Evolutionary conservation across 2,329 filamentous ascomycete species (phyloP), one percentile per base, ranked within the genome.

Genomic region (Penicillium italicum): DNA sequence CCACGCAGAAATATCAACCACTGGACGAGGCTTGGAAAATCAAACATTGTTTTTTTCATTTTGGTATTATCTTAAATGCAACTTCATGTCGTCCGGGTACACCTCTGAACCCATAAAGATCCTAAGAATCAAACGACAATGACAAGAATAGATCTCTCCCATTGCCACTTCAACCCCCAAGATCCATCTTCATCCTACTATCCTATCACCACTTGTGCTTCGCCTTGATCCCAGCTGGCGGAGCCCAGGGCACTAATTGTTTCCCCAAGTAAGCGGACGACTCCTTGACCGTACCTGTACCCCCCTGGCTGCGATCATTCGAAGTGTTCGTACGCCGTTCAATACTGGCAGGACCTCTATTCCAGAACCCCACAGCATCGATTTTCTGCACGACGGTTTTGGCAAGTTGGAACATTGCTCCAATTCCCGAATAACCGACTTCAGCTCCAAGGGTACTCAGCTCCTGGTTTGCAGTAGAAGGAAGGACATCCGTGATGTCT

Each of bases 351-450:
- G 55, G 57, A 0, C 65, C 64, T 18, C 54, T 43, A 37, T 71
- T 73, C 45, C 56, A 64, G 43, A 58, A 65, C 16, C 75, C 75
- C 3, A 77, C 57, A 18, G 62, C 65, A 52, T 77, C 74, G 20
- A 76, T 73, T 14, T 69, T 71, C 30, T 69, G 60, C 18, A 76
- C 66, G 8, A 77, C 59, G 0, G 54, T 61, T n/a, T 67, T 71
- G 0, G 70, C 65, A 16, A 72, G 45, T 8, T 63, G 57, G 6
- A 62, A 45, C 30, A 62, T 54, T 18, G 33, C 41, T 8, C 50
- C 49, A 16, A 61, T 46, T 3, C 58, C 60, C 9, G 55, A 49
- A 24, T 30, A 1, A 3, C 48, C 58, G 11, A 55, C 33, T 12
- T 49, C 30, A 9, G 42, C 50, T 22, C 57, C 55, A 3, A 53